phyloP scores from a whole-genome alignment of 164 flowering plant species.

The Aristolochia californica region DNA sequence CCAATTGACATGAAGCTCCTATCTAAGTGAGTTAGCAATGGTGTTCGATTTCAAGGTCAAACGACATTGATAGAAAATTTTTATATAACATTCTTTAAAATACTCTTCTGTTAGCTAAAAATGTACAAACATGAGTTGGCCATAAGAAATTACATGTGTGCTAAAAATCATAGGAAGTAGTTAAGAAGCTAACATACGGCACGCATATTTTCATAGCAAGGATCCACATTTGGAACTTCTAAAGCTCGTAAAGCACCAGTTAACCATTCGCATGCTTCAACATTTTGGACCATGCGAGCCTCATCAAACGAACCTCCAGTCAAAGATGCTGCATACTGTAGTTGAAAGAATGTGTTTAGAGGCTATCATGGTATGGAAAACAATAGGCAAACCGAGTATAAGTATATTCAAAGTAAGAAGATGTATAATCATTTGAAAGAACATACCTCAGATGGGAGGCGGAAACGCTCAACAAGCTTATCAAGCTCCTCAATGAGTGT shows the following conservation, averaged over 20 bases:
- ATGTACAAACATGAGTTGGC: not conserved
- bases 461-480: constrained; percentile 75
- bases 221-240: constrained; percentile 76
- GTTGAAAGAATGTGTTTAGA: constrained; percentile 9
- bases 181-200: constrained; percentile 45
- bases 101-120: no score
- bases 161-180: not conserved
- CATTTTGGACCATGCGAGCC: constrained; percentile 77
- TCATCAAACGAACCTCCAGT: constrained; percentile 96
- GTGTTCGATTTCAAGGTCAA: no score
- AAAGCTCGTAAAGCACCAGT: constrained; percentile 62
- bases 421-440: constrained; percentile 2
- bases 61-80: no score
- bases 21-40: no score
- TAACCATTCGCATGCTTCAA: constrained; percentile 98
- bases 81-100: no score
- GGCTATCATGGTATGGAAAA: not conserved
- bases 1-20: no score
- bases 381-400: no score
- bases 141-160: not conserved
- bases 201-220: constrained; percentile 68
- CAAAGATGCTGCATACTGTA: constrained; percentile 79
- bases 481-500: constrained; percentile 85
- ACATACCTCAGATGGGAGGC: constrained; percentile 86
- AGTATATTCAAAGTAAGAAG: not conserved